Evolutionary conservation across 306 rosid species (phyloP).

Genomic region (Morella rubra): DNA sequence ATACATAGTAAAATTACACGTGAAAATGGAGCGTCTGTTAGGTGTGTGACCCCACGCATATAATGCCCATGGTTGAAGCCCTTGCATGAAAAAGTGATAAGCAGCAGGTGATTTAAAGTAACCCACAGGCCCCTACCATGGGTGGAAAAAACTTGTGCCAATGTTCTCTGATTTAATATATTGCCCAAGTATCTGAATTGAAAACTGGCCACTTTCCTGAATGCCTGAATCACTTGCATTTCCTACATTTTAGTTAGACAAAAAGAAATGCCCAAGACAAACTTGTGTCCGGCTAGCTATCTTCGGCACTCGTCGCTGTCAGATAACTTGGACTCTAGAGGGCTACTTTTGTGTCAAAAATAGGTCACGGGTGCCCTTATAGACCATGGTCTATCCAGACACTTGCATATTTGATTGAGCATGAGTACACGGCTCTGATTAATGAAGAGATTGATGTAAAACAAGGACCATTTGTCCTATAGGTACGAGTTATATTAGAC

Average conservation of each 20-base stretch:
- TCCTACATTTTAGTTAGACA: not conserved
- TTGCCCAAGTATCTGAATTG: too few species aligned
- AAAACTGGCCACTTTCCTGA: too few species aligned
- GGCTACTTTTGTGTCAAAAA: not conserved
- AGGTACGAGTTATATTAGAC: too few species aligned
- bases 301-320: not conserved
- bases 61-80: slow-evolving; percentile 37
- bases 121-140: slow-evolving; percentile 29
- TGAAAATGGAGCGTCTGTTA: slow-evolving; percentile 38
- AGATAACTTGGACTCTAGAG: not conserved
- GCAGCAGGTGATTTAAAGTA: slow-evolving; percentile 26
- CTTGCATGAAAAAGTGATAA: slow-evolving; percentile 18
- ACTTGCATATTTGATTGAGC: too few species aligned
- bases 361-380: too few species aligned
- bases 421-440: too few species aligned
- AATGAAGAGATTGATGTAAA: too few species aligned
- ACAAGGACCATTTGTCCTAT: too few species aligned
- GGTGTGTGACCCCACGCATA: slow-evolving; percentile 43
- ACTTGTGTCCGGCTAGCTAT: not conserved
- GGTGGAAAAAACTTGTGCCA: not conserved
- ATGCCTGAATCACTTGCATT: not conserved
- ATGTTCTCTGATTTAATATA: too few species aligned
- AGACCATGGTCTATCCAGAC: too few species aligned
- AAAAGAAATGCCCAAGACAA: too few species aligned
- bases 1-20: slow-evolving; percentile 37